Evolutionary conservation across 2,329 filamentous ascomycete genomes (phyloP).

Genomic region (Fusarium sp.): DNA sequence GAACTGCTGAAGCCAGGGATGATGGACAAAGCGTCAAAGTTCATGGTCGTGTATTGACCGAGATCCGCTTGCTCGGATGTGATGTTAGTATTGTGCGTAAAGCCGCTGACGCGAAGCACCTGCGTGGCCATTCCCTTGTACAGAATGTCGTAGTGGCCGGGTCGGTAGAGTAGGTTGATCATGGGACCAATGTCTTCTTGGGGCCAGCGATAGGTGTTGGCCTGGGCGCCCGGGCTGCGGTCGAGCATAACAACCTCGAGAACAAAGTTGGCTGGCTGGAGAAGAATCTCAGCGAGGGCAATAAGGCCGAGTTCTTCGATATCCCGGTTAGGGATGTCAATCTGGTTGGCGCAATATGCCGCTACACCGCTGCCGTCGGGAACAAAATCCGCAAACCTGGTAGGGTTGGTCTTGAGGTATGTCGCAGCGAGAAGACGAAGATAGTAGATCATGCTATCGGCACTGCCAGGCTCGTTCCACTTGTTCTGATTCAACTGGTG

Average conservation of each 20-base stretch:
- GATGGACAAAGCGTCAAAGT: slow-evolving; percentile 58
- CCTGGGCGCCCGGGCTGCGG: slow-evolving; percentile 79
- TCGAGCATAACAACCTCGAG: slow-evolving; percentile 94
- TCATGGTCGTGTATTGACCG: slow-evolving; percentile 55
- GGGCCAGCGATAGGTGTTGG: slow-evolving; percentile 76
- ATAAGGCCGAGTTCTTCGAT: slow-evolving; percentile 91
- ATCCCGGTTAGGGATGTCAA: slow-evolving; percentile 82
- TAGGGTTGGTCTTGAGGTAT: slow-evolving; percentile 81
- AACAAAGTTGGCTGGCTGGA: slow-evolving; percentile 81
- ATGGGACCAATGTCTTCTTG: slow-evolving; percentile 63
- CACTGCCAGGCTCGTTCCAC: slow-evolving; percentile 78
- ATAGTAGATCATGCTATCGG: slow-evolving; percentile 87
- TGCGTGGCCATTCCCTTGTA: slow-evolving; percentile 71
- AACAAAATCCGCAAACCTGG: slow-evolving; percentile 78
- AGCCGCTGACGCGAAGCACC: slow-evolving; percentile 63
- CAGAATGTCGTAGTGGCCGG: slow-evolving; percentile 92
- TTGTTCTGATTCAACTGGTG: slow-evolving; percentile 65
- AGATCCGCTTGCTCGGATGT: slow-evolving; percentile 54
- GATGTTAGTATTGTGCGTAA: slow-evolving; percentile 60
- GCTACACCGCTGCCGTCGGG: slow-evolving; percentile 69
- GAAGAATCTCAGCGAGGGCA: slow-evolving; percentile 79
- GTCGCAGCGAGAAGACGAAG: slow-evolving; percentile 83
- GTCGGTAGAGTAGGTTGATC: slow-evolving; percentile 73
- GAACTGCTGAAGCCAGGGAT: slow-evolving; percentile 57
- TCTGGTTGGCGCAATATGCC: slow-evolving; percentile 74